Base-by-base conservation (phyloP, 345 rosid genomes). In the Litchi chinensis region DNA sequence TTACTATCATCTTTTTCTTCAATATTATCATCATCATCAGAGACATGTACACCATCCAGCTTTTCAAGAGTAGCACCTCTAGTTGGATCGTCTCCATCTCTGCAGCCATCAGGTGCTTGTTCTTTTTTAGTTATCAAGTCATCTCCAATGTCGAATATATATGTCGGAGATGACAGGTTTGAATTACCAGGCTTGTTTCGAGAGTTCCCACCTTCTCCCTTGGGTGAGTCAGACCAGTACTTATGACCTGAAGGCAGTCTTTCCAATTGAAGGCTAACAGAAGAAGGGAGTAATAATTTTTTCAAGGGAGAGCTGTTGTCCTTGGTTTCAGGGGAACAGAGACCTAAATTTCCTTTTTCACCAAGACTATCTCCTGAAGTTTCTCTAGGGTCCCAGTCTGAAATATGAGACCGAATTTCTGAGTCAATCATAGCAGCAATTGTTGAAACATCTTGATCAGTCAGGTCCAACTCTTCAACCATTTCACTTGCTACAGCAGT, bases 401-500 rank as follows among this genome's bases (percentile, higher is more conserved):
- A 92, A 63, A 91, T 84, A 76, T 87, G 95, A 19, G 93, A 90
- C 80, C 44, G 87, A 75, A 96, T 93, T 88, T 96, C 99, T 4
- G 79, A 26, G 63, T 93, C 93, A 18, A 96, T 94, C 90, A 94
- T 94, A 28, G 82, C 89, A 63, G 93, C 88, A 28, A 96, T 89
- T 32, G 90, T 77, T 24, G 98, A 85, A 73, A 92, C 90, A 83
- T 94, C 99, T 83, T 94, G 98, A 86, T 93, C 97, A 12, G 98
- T 91, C 69, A 96, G 83, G 83, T 93, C 94, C 83, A 96, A 72
- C 83, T 96, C 98, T 70, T 94, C 92, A 22, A 96, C 98, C 99
- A 94, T 96, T 90, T 96, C 99, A 43, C 93, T 86, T 21, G 98
- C 98, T 22, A 96, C 99, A 26, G 92, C 93, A 81, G 80, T 84